Evolutionary conservation across 257 asterid species (phyloP).

Genomic region (Cinchona pubescens): DNA sequence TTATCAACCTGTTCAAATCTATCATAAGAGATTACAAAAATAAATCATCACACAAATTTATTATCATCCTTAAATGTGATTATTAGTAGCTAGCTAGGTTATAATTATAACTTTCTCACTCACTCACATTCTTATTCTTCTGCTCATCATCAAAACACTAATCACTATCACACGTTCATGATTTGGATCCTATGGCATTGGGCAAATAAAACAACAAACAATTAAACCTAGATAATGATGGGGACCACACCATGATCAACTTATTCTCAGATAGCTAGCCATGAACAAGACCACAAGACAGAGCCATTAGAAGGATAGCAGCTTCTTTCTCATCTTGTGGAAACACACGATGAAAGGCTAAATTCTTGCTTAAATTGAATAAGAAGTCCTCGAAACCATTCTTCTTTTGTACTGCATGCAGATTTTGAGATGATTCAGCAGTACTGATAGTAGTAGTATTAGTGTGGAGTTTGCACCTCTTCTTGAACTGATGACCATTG

Average conservation of each 20-base stretch:
- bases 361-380: slow-evolving; percentile 60
- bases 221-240: background rate
- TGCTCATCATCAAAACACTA: slow-evolving; percentile 12
- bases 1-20: slow-evolving; percentile 24
- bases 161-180: background rate
- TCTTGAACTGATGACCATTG: slow-evolving; percentile 42
- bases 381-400: slow-evolving; percentile 75
- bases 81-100: slow-evolving; percentile 5
- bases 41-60: slow-evolving; percentile 33
- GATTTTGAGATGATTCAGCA: slow-evolving; percentile 19
- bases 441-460: too few relatives aligned
- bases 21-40: slow-evolving; percentile 21
- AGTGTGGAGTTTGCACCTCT: slow-evolving; percentile 50
- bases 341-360: slow-evolving; percentile 62
- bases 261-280: slow-evolving; percentile 48
- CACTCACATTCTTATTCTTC: slow-evolving; percentile 4
- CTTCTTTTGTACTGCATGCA: slow-evolving; percentile 26
- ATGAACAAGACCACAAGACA: slow-evolving; percentile 79
- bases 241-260: background rate
- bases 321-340: slow-evolving; percentile 97
- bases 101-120: too few relatives aligned
- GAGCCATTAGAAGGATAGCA: slow-evolving; percentile 86
- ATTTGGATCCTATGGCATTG: slow-evolving; percentile 1
- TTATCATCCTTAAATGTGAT: slow-evolving; percentile 6
- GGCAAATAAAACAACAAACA: slow-evolving; percentile 1